Evolutionary conservation across 441 rosid genomes (phyloP).

Genomic region (Kokia cookei): DNA sequence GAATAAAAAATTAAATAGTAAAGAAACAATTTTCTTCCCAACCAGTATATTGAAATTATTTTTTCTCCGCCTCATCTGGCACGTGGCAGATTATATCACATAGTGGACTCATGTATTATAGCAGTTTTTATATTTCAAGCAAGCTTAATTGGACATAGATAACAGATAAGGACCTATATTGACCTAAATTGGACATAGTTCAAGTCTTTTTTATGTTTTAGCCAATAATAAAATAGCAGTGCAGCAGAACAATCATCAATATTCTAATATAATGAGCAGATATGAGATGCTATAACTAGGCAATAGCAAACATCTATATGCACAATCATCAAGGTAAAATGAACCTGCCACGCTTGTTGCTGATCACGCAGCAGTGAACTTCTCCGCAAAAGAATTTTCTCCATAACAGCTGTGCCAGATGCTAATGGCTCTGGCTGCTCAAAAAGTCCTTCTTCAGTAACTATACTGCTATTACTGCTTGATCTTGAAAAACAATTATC

Average conservation of each 20-base stretch:
- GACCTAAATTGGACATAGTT: too few relatives aligned
- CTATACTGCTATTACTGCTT: conserved; percentile 50
- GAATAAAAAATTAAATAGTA: background rate
- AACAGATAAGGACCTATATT: background rate
- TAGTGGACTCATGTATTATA: background rate
- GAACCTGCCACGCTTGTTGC: conserved; percentile 82
- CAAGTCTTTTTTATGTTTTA: background rate
- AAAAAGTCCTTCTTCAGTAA: conserved; percentile 64
- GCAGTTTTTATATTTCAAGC: background rate
- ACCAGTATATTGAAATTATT: background rate
- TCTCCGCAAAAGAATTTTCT: conserved; percentile 46
- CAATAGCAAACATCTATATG: conserved; percentile 1
- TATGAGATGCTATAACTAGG: background rate
- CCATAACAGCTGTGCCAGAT: conserved; percentile 42
- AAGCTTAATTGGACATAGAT: background rate
- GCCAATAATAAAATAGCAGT: background rate
- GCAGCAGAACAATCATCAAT: conserved; percentile 3
- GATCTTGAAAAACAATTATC: conserved; percentile 52
- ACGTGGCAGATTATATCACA: background rate
- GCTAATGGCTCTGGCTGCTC: conserved; percentile 58
- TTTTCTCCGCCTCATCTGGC: background rate
- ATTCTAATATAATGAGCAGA: background rate
- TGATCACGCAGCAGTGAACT: conserved; percentile 62
- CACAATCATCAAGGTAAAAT: conserved; percentile 12
- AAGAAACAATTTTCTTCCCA: background rate